These are phyloP conservation scores for Hymenoscyphus occultus DNA, from an alignment of 2,329 filamentous ascomycete species.

Conservation along the genomic window DNA sequence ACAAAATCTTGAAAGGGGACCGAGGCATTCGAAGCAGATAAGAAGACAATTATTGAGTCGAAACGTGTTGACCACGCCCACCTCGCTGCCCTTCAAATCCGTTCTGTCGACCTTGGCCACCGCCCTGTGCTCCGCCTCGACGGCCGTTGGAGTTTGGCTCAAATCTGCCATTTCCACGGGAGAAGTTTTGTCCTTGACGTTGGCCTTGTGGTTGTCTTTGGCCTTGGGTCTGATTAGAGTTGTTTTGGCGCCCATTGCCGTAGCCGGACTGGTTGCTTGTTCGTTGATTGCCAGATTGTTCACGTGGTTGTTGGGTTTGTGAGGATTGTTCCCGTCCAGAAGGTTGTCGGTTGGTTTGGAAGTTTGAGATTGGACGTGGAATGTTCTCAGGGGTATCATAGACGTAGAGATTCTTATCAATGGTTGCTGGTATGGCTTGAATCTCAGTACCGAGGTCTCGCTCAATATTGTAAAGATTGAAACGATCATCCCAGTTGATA, in stretches of 20 bases:
- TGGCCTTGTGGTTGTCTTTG: slow-evolving; percentile 32
- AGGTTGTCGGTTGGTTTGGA: slow-evolving; percentile 37
- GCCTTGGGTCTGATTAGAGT: slow-evolving; percentile 27
- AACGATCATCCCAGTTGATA: slow-evolving; percentile 99
- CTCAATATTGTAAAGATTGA: slow-evolving; percentile 98
- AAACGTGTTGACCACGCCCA: slow-evolving; percentile 32
- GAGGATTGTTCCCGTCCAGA: slow-evolving; percentile 28
- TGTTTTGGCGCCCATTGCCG: slow-evolving; percentile 32
- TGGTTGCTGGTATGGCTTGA: slow-evolving; percentile 87
- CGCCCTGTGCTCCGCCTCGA: slow-evolving; percentile 32
- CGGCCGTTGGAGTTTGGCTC: slow-evolving; percentile 25
- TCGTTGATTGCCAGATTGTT: slow-evolving; percentile 29
- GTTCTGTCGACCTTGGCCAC: slow-evolving; percentile 32
- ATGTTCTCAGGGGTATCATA: slow-evolving; percentile 96
- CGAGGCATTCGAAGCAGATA: slow-evolving; percentile 10
- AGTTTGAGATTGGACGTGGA: slow-evolving; percentile 69
- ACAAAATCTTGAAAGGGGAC: slow-evolving; percentile 31
- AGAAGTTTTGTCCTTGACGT: slow-evolving; percentile 31
- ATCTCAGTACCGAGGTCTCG: slow-evolving; percentile 97
- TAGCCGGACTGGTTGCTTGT: slow-evolving; percentile 25
- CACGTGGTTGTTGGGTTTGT: slow-evolving; percentile 28
- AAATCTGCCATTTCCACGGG: slow-evolving; percentile 30
- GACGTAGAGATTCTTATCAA: slow-evolving; percentile 97
- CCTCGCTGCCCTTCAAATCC: slow-evolving; percentile 34
- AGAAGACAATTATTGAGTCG: slow-evolving; percentile 30